phyloP scores from a whole-genome alignment of 2,329 filamentous ascomycete species.

The Leptographium lundbergii region DNA sequence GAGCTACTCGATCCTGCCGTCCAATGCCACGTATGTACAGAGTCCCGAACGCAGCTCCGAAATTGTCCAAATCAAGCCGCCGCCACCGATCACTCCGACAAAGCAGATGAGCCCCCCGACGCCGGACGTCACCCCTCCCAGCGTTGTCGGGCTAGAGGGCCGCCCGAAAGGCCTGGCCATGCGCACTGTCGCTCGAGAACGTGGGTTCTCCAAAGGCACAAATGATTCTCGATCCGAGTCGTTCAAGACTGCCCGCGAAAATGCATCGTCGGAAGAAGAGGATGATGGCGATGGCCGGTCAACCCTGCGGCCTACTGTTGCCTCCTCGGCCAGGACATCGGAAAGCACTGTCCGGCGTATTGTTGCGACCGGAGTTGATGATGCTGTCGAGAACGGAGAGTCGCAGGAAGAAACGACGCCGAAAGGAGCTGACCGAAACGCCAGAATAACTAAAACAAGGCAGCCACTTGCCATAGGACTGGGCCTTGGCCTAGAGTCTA shows the following conservation, averaged over 20 bases:
- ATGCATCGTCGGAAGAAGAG: slow-evolving; percentile 44
- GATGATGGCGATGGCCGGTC: slow-evolving; percentile 42
- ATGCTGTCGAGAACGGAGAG: slow-evolving; percentile 10
- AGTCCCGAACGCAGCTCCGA: slow-evolving; percentile 26
- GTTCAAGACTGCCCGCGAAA: slow-evolving; percentile 59
- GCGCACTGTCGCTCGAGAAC: slow-evolving; percentile 35
- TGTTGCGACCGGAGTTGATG: not conserved
- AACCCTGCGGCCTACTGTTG: slow-evolving; percentile 23
- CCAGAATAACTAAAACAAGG: slow-evolving; percentile 9
- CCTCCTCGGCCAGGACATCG: slow-evolving; percentile 27
- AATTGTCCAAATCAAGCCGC: slow-evolving; percentile 25
- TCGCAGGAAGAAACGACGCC: not conserved
- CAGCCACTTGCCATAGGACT: slow-evolving; percentile 26
- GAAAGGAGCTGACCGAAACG: not conserved
- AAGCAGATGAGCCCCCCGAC: slow-evolving; percentile 59
- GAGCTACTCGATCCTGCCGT: slow-evolving; percentile 30
- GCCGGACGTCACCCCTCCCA: slow-evolving; percentile 63
- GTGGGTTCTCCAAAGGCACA: slow-evolving; percentile 37
- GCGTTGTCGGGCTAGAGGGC: slow-evolving; percentile 23
- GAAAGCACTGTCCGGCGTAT: slow-evolving; percentile 28
- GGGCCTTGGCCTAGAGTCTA: slow-evolving; percentile 30
- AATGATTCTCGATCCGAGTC: slow-evolving; percentile 54
- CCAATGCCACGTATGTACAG: slow-evolving; percentile 27
- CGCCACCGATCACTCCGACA: slow-evolving; percentile 41
- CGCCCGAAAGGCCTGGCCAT: slow-evolving; percentile 22